These are phyloP conservation scores for Daldinia loculata DNA, from an alignment of 495 filamentous ascomycete genomes.

Conservation along the genomic window DNA sequence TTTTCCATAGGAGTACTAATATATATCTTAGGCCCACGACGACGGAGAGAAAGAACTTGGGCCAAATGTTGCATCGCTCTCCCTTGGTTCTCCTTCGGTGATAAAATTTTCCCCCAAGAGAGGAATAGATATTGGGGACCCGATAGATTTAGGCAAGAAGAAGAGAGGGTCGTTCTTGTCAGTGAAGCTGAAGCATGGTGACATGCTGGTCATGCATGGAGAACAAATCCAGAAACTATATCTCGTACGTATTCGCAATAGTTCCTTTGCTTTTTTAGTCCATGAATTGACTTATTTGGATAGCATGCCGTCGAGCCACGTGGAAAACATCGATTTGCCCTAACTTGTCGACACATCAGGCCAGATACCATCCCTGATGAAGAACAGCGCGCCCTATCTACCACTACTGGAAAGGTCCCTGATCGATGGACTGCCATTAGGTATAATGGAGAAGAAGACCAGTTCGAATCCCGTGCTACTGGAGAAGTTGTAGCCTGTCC, in stretches of 20 bases:
- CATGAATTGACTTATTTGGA: constrained; percentile 11
- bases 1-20: constrained; percentile 38
- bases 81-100: constrained; percentile 70
- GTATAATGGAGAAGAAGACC: constrained; percentile 31
- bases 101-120: constrained; percentile 79
- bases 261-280: constrained; percentile 29
- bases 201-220: constrained; percentile 86
- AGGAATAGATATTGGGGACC: constrained; percentile 57
- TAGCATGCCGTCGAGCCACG: constrained; percentile 69
- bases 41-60: constrained; percentile 82
- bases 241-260: constrained; percentile 62
- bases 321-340: constrained; percentile 70
- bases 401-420: constrained; percentile 50
- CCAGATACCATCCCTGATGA: constrained; percentile 51
- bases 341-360: constrained; percentile 66
- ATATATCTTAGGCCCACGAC: constrained; percentile 74
- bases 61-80: constrained; percentile 77
- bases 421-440: constrained; percentile 16
- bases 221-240: constrained; percentile 73
- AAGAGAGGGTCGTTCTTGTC: constrained; percentile 46
- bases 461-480: not conserved
- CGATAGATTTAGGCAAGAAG: constrained; percentile 41
- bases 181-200: constrained; percentile 72
- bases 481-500: not conserved
- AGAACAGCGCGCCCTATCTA: constrained; percentile 40